A percentile compares a stretch with the other conserved stretches of the same genome.
Conservation (phyloP, 1,284 basidiomycete species). For the Trametes hirsuta region DNA sequence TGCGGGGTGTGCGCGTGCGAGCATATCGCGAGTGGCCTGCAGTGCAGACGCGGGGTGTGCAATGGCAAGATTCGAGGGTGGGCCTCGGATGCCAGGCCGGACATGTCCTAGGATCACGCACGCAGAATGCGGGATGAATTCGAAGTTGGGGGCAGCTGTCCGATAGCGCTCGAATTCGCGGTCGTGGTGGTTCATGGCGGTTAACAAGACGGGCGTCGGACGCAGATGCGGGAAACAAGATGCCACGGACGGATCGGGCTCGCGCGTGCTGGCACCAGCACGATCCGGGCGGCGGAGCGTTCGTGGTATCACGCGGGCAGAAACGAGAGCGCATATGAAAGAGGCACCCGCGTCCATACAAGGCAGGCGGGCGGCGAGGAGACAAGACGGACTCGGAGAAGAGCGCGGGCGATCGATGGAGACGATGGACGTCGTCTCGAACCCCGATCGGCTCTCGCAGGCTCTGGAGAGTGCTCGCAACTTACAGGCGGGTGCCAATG, state of each 20-base stretch:
- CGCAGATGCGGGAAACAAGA: not conserved
- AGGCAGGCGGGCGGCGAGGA: not conserved
- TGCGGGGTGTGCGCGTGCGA: not conserved
- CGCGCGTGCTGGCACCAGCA: not conserved
- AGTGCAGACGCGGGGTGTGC: not conserved
- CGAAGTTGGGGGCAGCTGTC: not conserved
- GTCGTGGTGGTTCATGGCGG: not conserved
- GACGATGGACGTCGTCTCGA: not conserved
- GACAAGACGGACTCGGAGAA: not conserved
- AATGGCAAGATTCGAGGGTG: not conserved
- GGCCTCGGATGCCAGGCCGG: not conserved
- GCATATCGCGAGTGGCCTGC: not conserved
- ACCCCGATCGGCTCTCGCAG: too few relatives aligned
- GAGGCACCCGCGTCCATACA: not conserved
- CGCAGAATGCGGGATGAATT: too few relatives aligned
- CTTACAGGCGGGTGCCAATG: too few relatives aligned
- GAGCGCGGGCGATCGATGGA: slow-evolving; percentile 4
- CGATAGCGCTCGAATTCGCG: not conserved
- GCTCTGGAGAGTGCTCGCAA: too few relatives aligned
- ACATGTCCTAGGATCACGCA: not conserved
- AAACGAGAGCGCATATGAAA: not conserved
- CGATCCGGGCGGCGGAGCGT: not conserved
- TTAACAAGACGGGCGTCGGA: not conserved
- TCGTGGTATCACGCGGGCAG: not conserved
- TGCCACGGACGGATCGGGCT: not conserved